Base-by-base conservation (phyloP, 225 moss, liverwort and hornwort genomes). In the Anthoceros angustus region DNA sequence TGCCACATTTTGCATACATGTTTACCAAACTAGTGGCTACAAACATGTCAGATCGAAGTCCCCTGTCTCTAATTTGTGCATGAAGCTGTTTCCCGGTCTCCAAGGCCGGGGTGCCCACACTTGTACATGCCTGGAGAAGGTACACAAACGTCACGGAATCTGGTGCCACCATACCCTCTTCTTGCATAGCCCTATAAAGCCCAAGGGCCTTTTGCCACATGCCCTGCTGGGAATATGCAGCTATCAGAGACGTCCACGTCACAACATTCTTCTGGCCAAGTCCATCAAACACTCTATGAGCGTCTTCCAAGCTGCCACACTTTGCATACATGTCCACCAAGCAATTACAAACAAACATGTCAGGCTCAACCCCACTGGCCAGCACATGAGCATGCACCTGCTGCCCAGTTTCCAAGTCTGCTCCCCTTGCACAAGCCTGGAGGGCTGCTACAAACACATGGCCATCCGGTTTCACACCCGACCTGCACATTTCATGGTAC, bases 251-350 rank as follows among this genome's bases (percentile, higher is more conserved):
- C 5, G 18, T 55, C 55, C 55, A 55, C 23, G 55, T 55, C 55
- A 55, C 55, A 9, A 55, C 55, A 20, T 55, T 23, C 55, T 20
- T 55, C n/a, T 15, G 18, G 18, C n/a, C n/a, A 9, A 55, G 55
- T 18, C 55, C 23, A 55, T 55, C 55, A 55, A 55, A 55, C 55
- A 55, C 55, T 20, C 55, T 55, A 18, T 23, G 55, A 15, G 55
- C 55, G 0, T 55, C 55, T 12, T 18, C 55, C 23, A 55, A 55
- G 55, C 55, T 55, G 7, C 55, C 55, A 12, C 55, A 9, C 14
- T 55, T 55, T 20, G 55, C 55, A 55, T 55, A 55, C 55, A 55
- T 55, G 23, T 55, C 55, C 55, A 55, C 55, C 16, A 55, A 23
- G 14, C 55, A 9, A 55, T 23, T 55, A 23, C n/a, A 55, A 9